These are phyloP conservation scores for Suillus hirtellus DNA, from an alignment of 768 basidiomycete genomes.

Conservation along the genomic window DNA sequence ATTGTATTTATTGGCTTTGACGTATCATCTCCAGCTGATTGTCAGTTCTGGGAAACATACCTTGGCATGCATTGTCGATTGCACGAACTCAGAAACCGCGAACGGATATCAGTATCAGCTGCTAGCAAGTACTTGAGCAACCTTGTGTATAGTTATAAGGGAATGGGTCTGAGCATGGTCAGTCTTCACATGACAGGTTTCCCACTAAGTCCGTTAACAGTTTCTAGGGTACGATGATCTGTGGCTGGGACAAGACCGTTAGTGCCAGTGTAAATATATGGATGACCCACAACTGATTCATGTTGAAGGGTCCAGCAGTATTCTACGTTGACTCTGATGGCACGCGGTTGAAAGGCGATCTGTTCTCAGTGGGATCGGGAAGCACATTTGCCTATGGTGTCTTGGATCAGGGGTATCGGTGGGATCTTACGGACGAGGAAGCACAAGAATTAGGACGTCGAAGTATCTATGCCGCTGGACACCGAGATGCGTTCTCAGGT, in stretches of 20 bases:
- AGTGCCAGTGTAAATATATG: conserved; percentile 26
- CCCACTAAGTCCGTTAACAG: conserved; percentile 9
- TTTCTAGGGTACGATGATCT: conserved; percentile 95
- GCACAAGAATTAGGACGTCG: conserved; percentile 92
- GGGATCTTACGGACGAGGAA: conserved; percentile 91
- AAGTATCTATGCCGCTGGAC: conserved; percentile 95
- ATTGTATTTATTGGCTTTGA: conserved; percentile 12
- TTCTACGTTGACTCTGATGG: conserved; percentile 99
- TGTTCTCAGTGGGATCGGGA: conserved; percentile 99
- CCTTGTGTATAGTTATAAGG: conserved; percentile 97
- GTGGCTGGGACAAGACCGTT: conserved; percentile 99
- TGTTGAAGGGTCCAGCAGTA: conserved; percentile 76
- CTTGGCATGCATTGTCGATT: conserved; percentile 97
- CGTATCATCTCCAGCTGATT: conserved; percentile 63
- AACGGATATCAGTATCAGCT: conserved; percentile 98
- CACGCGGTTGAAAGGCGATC: conserved; percentile 89
- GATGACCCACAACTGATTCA: conserved; percentile 7
- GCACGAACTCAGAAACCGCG: conserved; percentile 93
- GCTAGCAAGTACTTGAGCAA: conserved; percentile 98
- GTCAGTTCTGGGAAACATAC: conserved; percentile 99
- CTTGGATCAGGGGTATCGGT: conserved; percentile 91
- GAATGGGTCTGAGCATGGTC: conserved; percentile 99
- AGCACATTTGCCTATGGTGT: conserved; percentile 99
- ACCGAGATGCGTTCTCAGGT: conserved; percentile 94
- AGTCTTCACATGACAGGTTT: conserved; percentile 13